Conservation (phyloP, 139 green algal genomes). For the Limnomonas spitsbergensis region DNA sequence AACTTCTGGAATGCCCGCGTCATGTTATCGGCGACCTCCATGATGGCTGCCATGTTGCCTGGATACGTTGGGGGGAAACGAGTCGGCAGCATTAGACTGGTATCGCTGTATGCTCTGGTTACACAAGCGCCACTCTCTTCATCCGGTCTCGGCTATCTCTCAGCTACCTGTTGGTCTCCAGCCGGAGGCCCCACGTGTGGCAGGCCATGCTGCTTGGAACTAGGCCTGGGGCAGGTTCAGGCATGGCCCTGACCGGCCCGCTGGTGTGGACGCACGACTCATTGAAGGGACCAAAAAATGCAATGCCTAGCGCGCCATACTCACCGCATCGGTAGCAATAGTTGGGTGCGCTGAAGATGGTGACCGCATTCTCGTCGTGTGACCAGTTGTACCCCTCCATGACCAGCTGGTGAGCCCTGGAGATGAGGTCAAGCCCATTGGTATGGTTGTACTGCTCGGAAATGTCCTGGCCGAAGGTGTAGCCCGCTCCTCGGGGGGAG, state of each 20-base stretch:
- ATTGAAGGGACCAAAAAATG: too few relatives aligned
- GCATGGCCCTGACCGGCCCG: too few relatives aligned
- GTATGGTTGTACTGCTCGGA: constrained; percentile 96
- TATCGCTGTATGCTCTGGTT: too few relatives aligned
- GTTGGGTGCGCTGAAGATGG: constrained; percentile 98
- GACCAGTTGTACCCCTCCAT: constrained; percentile 97
- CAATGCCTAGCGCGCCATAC: constrained; percentile 36
- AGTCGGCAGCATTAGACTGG: not conserved
- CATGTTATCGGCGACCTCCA: constrained; percentile 96
- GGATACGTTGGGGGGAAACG: not conserved
- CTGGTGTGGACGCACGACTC: too few relatives aligned
- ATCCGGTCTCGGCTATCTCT: too few relatives aligned
- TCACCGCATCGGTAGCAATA: constrained; percentile 95
- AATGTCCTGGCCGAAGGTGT: constrained; percentile 99
- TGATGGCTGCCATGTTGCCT: constrained; percentile 96
- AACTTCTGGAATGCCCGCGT: constrained; percentile 91
- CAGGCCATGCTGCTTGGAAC: too few relatives aligned
- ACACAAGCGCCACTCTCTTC: too few relatives aligned
- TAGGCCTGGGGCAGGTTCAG: too few relatives aligned
- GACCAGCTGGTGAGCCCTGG: constrained; percentile 97
- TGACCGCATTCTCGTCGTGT: constrained; percentile 96
- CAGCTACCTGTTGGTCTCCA: too few relatives aligned
- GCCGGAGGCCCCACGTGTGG: too few relatives aligned
- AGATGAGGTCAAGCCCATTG: constrained; percentile 93
- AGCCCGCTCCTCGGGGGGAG: constrained; percentile 91